phyloP scores from a whole-genome alignment of 495 filamentous ascomycete species.

The Rusavskia elegans region DNA sequence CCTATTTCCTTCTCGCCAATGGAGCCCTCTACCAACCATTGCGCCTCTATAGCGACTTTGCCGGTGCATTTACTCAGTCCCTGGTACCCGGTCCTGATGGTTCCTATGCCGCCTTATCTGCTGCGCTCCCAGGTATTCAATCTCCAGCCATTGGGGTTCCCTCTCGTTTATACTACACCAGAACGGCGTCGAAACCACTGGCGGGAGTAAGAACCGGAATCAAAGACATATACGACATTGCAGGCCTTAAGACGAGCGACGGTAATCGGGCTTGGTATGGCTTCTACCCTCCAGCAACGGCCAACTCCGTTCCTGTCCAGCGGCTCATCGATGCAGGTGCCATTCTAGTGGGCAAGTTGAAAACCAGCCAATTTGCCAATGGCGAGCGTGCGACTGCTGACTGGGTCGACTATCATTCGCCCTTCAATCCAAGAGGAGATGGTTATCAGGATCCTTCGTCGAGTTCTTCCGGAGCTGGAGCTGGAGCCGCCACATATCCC shows the following conservation, averaged over 20 bases:
- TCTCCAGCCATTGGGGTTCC: slow-evolving; percentile 31
- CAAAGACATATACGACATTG: slow-evolving; percentile 30
- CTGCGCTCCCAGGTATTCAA: slow-evolving; percentile 19
- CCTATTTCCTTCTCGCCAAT: slow-evolving; percentile 27
- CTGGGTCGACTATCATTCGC: slow-evolving; percentile 29
- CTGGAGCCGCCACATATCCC: slow-evolving; percentile 22
- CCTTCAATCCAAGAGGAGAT: slow-evolving; percentile 29
- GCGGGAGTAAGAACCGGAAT: slow-evolving; percentile 35
- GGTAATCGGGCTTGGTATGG: slow-evolving; percentile 26
- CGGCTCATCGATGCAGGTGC: slow-evolving; percentile 26
- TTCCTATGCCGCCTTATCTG: slow-evolving; percentile 23
- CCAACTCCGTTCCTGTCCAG: slow-evolving; percentile 21
- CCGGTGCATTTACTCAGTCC: slow-evolving; percentile 27
- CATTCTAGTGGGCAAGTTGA: slow-evolving; percentile 32
- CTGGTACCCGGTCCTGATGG: slow-evolving; percentile 11
- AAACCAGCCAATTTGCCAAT: slow-evolving; percentile 30
- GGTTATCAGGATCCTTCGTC: slow-evolving; percentile 26
- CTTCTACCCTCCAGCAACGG: slow-evolving; percentile 18
- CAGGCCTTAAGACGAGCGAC: slow-evolving; percentile 24
- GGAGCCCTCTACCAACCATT: slow-evolving; percentile 30
- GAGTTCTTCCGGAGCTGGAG: slow-evolving; percentile 24
- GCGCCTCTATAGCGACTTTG: slow-evolving; percentile 31
- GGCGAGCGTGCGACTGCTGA: slow-evolving; percentile 30
- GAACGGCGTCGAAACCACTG: slow-evolving; percentile 24
- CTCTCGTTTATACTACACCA: slow-evolving; percentile 35